Conservation (phyloP, 2,329 filamentous ascomycete species). For the Verticillium nubilum region DNA sequence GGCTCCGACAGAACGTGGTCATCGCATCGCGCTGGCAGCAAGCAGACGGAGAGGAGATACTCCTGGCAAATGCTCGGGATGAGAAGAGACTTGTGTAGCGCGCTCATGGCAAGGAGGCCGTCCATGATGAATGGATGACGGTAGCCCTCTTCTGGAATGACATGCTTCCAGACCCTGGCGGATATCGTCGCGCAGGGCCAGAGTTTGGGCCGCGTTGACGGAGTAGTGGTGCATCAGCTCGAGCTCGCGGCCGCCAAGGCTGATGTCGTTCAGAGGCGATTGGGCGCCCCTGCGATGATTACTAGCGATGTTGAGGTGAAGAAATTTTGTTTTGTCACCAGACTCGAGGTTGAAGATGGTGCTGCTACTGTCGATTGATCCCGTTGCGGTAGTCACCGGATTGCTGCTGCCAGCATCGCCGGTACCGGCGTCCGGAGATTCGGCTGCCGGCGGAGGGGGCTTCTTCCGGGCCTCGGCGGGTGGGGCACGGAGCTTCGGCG, state of each 20-base stretch:
- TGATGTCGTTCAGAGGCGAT: neutral
- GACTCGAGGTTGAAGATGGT: neutral
- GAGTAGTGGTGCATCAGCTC: slow-evolving; percentile 25
- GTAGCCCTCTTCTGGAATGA: slow-evolving; percentile 20
- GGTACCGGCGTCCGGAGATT: neutral
- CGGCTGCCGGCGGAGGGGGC: neutral
- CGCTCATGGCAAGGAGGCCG: slow-evolving; percentile 21
- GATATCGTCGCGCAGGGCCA: slow-evolving; percentile 17
- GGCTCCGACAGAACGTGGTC: neutral
- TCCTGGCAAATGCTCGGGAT: slow-evolving; percentile 15
- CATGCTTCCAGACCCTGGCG: slow-evolving; percentile 20
- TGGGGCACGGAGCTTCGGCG: neutral
- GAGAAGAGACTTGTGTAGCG: slow-evolving; percentile 23
- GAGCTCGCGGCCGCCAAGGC: slow-evolving; percentile 9
- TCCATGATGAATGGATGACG: slow-evolving; percentile 21
- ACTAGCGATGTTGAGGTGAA: neutral
- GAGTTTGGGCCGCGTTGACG: slow-evolving; percentile 16
- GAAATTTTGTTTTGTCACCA: neutral
- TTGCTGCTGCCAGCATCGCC: neutral
- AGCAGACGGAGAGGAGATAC: slow-evolving; percentile 19
- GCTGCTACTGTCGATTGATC: neutral
- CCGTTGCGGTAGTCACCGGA: neutral
- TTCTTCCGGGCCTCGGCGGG: neutral
- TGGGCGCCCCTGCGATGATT: neutral
- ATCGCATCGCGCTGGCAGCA: neutral